Evolutionary conservation across 768 basidiomycete species (phyloP).

Genomic region (Tubosaeta sp.): DNA sequence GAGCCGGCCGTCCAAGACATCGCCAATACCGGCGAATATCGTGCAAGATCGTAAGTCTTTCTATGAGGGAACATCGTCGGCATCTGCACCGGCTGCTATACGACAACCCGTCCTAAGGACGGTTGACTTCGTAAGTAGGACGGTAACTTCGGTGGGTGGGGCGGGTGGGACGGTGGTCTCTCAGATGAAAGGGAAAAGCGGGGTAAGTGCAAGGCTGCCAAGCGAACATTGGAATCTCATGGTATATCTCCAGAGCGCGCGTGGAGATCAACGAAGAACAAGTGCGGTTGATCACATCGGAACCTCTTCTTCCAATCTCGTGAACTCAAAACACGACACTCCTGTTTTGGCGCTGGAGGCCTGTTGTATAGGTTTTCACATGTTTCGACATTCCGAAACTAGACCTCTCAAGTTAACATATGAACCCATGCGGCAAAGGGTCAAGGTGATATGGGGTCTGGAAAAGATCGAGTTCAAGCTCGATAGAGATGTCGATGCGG

Average conservation of each 20-base stretch:
- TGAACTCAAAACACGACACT: conserved; percentile 11
- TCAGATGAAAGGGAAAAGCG: conserved; percentile 24
- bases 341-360: conserved; percentile 21
- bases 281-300: conserved; percentile 15
- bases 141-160: neutral
- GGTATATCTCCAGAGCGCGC: conserved; percentile 2
- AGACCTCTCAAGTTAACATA: conserved; percentile 16
- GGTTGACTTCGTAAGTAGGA: conserved; percentile 4
- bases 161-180: neutral
- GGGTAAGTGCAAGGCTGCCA: conserved; percentile 16
- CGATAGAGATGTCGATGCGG: conserved; percentile 9
- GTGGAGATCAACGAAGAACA: neutral
- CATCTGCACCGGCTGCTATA: conserved; percentile 5
- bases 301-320: conserved; percentile 27
- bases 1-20: neutral
- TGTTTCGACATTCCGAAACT: conserved; percentile 11
- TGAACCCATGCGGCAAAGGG: neutral
- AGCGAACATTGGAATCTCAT: conserved; percentile 2
- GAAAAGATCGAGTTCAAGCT: conserved; percentile 14
- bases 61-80: conserved; percentile 7
- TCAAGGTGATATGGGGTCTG: conserved; percentile 9
- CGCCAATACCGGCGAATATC: conserved; percentile 15
- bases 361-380: conserved; percentile 25
- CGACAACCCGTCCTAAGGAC: neutral
- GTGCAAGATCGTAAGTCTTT: conserved; percentile 6